These are phyloP conservation scores for Leersia perrieri DNA, from an alignment of 176 grass and related monocot genomes.

Conservation along the genomic window DNA sequence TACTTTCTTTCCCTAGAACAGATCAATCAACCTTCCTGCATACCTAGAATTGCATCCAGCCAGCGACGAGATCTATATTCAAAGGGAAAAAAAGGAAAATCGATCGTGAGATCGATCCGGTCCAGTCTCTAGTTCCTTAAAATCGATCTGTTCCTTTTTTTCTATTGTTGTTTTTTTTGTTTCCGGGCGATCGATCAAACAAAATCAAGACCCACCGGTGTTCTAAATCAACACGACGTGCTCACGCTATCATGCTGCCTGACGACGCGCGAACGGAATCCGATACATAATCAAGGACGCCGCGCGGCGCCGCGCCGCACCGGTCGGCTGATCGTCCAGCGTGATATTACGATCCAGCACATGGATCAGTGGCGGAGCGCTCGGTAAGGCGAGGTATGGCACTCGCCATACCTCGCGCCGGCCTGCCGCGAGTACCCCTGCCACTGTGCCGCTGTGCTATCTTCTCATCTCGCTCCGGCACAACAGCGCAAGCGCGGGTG, in stretches of 20 bases:
- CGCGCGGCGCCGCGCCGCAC: not conserved
- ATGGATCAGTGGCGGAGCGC: too few relatives aligned
- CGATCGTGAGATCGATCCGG: not conserved
- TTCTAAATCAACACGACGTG: not conserved
- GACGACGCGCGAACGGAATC: not conserved
- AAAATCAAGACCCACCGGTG: not conserved
- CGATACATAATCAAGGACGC: not conserved
- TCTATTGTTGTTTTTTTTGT: not conserved
- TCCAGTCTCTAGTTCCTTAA: not conserved
- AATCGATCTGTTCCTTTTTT: not conserved
- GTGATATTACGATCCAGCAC: conserved; percentile 21
- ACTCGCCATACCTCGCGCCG: too few relatives aligned
- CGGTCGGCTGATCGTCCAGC: not conserved
- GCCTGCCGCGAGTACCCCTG: too few relatives aligned
- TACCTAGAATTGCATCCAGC: not conserved
- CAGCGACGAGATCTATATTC: not conserved
- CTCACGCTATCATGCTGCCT: not conserved
- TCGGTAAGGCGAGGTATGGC: too few relatives aligned
- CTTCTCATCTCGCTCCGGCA: too few relatives aligned
- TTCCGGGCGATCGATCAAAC: not conserved
- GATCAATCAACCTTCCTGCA: not conserved
- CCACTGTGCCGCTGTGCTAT: too few relatives aligned
- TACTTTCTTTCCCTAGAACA: not conserved
- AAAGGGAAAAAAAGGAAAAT: not conserved
- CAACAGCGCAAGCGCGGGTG: too few relatives aligned